phyloP scores from a whole-genome alignment of 805 yeast species.

The Yamadazyma nakazawae region DNA sequence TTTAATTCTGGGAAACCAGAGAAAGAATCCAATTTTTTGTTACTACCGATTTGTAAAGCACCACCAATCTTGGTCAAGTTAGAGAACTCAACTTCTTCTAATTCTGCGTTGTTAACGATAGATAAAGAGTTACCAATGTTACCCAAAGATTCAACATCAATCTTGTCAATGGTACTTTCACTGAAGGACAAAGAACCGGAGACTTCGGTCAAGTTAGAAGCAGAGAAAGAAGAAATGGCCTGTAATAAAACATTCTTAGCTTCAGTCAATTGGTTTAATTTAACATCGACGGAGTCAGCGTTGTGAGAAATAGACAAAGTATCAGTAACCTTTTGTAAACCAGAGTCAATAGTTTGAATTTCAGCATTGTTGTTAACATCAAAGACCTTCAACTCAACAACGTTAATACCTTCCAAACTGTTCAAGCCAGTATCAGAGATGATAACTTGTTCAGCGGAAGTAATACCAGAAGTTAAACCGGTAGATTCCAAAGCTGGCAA shows the following conservation, averaged over 20 bases:
- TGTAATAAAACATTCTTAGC: conserved; percentile 89
- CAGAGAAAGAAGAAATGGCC: conserved; percentile 69
- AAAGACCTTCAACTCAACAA: conserved; percentile 46
- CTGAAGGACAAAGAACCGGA: conserved; percentile 82
- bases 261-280: conserved; percentile 68
- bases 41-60: conserved; percentile 88
- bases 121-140: conserved; percentile 79
- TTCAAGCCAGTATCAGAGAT: conserved; percentile 73
- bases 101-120: conserved; percentile 67
- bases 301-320: conserved; percentile 80
- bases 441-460: conserved; percentile 65
- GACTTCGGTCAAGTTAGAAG: conserved; percentile 64
- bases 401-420: conserved; percentile 63
- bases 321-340: conserved; percentile 69
- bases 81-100: conserved; percentile 66
- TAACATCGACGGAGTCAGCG: conserved; percentile 69
- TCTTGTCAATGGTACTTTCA: conserved; percentile 59
- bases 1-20: conserved; percentile 71
- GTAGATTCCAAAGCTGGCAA: conserved; percentile 77
- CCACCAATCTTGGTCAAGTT: conserved; percentile 78
- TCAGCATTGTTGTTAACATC: conserved; percentile 89
- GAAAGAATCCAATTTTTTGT: conserved; percentile 63
- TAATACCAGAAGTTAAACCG: conserved; percentile 66
- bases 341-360: conserved; percentile 68
- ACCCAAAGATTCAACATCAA: conserved; percentile 54